Evolutionary conservation across 768 basidiomycete genomes (phyloP), one percentile per base, ranked within the genome.

Genomic region (Porpolomopsis calyptriformis): DNA sequence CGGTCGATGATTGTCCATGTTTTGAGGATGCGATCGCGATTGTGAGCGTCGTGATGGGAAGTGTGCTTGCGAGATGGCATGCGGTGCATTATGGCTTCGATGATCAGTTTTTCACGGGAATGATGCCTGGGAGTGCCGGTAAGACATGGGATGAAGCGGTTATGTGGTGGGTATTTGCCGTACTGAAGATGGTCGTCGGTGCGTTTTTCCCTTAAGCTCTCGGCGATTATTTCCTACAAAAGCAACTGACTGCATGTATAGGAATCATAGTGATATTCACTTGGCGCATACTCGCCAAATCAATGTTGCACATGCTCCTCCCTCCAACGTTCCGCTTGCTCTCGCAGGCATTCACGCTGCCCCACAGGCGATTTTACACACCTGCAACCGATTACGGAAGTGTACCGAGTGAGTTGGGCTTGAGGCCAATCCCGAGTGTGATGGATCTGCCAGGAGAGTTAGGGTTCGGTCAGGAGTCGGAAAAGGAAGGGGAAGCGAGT

Each of bases 21-120:
- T 99, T 96, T 62, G 94, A 96, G 58, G 94, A 98, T 57, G 89
- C 93, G 2, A 93, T 97, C 42, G 91, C 94, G 0, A 84, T 92
- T 52, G 65, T 85, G n/a, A 82, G 86, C 20, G 91, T 91, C 34
- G 71, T 87, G 14, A 68, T 85, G 27, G 94, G 94, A n/a, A 67
- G 71, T 16, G 65, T 76, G 19, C 58, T 91, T 0, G 78, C 77
- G 0, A 70, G 75, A 36, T 96, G 92, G 91, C 69, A 62, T 23
- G 70, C 70, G 57, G 53, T 60, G 9, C 71, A 69, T 31, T 60
- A 63, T 34, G 72, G 68, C 57, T 70, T 11, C 67, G 64, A 46
- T 57, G 58, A 40, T 50, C 52, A 0, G 46, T 59, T 63, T 40
- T 59, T 67, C 45, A 47, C 47, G 12, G 47, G 50, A n/a, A 56